Percentiles rank a stretch among this genome's conserved stretches.
Conservation (phyloP, 106 monocot genomes). For the Acanthochlamys bracteata region DNA sequence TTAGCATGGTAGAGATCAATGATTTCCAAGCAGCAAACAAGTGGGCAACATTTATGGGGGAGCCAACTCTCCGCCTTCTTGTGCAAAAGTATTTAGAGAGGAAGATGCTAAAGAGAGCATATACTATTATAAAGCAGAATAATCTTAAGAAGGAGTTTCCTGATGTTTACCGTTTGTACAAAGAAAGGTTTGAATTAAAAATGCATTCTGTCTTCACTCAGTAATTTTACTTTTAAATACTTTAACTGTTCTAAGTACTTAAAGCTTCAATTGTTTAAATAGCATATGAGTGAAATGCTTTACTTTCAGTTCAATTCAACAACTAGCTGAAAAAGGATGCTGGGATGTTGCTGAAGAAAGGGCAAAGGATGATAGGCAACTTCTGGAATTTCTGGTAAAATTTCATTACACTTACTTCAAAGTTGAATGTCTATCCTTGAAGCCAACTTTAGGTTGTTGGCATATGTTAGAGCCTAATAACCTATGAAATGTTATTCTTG, state of each 20-base stretch:
- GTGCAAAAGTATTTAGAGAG: slow-evolving; percentile 78
- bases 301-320: slow-evolving; percentile 60
- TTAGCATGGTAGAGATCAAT: slow-evolving; percentile 51
- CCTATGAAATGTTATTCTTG: too few species aligned
- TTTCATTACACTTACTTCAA: background rate
- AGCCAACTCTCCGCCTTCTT: slow-evolving; percentile 48
- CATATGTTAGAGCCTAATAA: too few species aligned
- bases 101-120: slow-evolving; percentile 85
- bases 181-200: slow-evolving; percentile 48
- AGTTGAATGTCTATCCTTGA: too few species aligned
- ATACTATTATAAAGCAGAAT: slow-evolving; percentile 60
- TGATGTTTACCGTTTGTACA: slow-evolving; percentile 55
- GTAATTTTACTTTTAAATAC: background rate
- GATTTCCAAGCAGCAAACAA: slow-evolving; percentile 77
- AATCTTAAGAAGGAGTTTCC: slow-evolving; percentile 77
- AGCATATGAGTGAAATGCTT: background rate
- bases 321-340: slow-evolving; percentile 89
- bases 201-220: background rate
- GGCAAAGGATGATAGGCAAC: slow-evolving; percentile 62
- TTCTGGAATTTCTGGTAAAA: slow-evolving; percentile 77
- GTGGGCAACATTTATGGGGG: slow-evolving; percentile 76
- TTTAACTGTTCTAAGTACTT: too few species aligned
- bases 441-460: too few species aligned
- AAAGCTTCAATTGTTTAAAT: too few species aligned
- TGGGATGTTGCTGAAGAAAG: slow-evolving; percentile 91